Conservation (phyloP, 345 rosid genomes). For the Pelargonium nanum region DNA sequence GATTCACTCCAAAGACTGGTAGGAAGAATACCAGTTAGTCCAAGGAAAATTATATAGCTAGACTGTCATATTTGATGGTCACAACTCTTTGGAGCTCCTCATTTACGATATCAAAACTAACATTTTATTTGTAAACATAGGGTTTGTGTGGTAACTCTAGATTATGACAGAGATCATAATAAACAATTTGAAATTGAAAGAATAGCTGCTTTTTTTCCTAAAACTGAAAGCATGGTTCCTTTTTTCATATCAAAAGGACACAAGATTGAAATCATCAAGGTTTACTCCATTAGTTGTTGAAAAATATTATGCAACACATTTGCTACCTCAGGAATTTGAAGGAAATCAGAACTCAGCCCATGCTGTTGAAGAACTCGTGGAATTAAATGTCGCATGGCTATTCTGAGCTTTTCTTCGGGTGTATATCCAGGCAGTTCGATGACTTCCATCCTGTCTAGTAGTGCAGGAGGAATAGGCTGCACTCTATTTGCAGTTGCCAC, state of each 20-base stretch:
- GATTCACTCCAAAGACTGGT: background rate
- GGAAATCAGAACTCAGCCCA: constrained; percentile 73
- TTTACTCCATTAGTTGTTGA: background rate
- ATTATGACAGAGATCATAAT: background rate
- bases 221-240: background rate
- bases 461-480: constrained; percentile 95
- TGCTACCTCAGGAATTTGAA: constrained; percentile 90
- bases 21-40: background rate
- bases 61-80: no score
- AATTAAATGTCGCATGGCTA: constrained; percentile 86
- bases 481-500: constrained; percentile 91
- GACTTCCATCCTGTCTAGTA: constrained; percentile 93
- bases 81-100: no score
- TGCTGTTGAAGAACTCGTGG: constrained; percentile 96
- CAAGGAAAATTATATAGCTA: no score
- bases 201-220: background rate
- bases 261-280: background rate
- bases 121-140: no score
- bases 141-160: background rate
- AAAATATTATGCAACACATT: constrained; percentile 7
- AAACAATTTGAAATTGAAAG: background rate
- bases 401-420: constrained; percentile 85
- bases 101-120: background rate
- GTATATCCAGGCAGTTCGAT: constrained; percentile 97
- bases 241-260: background rate